Percentiles rank a stretch among this genome's conserved stretches.
Conservation (phyloP, 495 filamentous ascomycete genomes). For the Aspergillus campestris region DNA sequence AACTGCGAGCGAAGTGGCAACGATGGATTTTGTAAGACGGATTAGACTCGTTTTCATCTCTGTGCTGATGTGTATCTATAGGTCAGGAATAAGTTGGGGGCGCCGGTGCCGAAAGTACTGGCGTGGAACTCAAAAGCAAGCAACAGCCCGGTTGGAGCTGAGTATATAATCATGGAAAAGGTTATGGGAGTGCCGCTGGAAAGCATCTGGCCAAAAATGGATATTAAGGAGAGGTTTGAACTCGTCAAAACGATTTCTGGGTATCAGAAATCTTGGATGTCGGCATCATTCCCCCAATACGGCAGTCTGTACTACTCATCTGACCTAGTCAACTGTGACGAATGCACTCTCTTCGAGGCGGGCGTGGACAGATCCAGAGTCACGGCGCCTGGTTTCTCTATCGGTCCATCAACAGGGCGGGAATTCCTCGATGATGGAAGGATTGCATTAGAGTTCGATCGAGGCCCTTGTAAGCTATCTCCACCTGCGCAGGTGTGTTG, state of each 20-base stretch:
- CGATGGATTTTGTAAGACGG: constrained; percentile 33
- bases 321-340: constrained; percentile 5
- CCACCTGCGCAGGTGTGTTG: neutral
- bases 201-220: constrained; percentile 15
- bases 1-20: constrained; percentile 35
- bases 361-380: constrained; percentile 5
- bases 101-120: constrained; percentile 16
- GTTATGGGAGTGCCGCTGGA: constrained; percentile 15
- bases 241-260: constrained; percentile 18
- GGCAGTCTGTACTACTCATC: constrained; percentile 21
- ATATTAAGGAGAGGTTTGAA: constrained; percentile 12
- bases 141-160: constrained; percentile 21
- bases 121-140: constrained; percentile 17
- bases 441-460: constrained; percentile 15
- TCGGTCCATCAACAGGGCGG: constrained; percentile 20
- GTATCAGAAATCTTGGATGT: constrained; percentile 20
- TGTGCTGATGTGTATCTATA: constrained; percentile 6
- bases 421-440: constrained; percentile 20
- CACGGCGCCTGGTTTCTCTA: constrained; percentile 14
- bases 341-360: constrained; percentile 3
- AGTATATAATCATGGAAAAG: constrained; percentile 34
- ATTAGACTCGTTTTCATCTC: neutral
- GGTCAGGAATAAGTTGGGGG: constrained; percentile 10
- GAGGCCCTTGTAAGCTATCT: constrained; percentile 21
- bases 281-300: constrained; percentile 17